A percentile compares a stretch with the other conserved stretches of the same genome.
Conservation (phyloP, 179 eudicot species). For the Sideroxylon spinosum region DNA sequence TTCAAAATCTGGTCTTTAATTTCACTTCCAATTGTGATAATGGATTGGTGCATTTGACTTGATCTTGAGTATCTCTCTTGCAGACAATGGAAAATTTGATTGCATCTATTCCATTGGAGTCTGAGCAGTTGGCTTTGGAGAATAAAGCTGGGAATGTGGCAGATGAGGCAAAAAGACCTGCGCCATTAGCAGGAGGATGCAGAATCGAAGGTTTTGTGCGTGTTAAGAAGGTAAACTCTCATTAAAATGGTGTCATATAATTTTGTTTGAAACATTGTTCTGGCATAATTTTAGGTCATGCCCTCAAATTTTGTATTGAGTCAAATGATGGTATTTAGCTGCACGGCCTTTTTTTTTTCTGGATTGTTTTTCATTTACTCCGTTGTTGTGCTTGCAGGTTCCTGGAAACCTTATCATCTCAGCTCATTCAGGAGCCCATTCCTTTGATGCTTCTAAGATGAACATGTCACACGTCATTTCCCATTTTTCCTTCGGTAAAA, state of each 20-base stretch:
- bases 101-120: slow-evolving; percentile 56
- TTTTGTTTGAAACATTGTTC: background rate
- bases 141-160: slow-evolving; percentile 38
- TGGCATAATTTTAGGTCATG: background rate
- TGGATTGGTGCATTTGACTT: background rate
- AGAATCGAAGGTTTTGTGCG: slow-evolving; percentile 95
- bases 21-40: background rate
- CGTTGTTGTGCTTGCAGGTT: slow-evolving; percentile 45
- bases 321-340: background rate
- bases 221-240: slow-evolving; percentile 76
- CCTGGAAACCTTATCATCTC: slow-evolving; percentile 89
- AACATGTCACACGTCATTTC: slow-evolving; percentile 81
- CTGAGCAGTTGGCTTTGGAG: slow-evolving; percentile 47
- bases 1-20: background rate
- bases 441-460: slow-evolving; percentile 91
- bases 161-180: slow-evolving; percentile 60
- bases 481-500: slow-evolving; percentile 78
- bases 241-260: background rate
- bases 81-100: slow-evolving; percentile 77
- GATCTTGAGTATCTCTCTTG: slow-evolving; percentile 22
- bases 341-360: background rate
- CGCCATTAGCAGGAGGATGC: slow-evolving; percentile 86
- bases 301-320: background rate
- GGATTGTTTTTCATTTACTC: background rate
- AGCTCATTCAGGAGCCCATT: slow-evolving; percentile 87